Base-by-base conservation (phyloP, 495 filamentous ascomycete species). In the Letharia lupina region DNA sequence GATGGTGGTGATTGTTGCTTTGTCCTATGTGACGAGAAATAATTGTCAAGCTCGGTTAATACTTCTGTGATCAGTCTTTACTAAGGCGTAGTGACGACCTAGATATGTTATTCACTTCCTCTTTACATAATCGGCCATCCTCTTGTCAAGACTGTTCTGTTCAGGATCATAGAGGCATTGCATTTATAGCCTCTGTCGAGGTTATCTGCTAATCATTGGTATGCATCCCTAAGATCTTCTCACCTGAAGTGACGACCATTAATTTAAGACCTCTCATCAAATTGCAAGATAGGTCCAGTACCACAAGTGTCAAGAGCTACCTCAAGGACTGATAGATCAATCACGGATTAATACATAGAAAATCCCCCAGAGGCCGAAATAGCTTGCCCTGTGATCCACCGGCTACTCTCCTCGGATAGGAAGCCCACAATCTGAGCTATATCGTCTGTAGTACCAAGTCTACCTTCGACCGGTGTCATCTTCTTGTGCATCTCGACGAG, bases 361-460 rank as follows among this genome's bases (percentile, higher is more conserved):
- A 75, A 74, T 8, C 83, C 86, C 4, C 86, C 85, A 77, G 83
- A 87, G 12, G 78, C 82, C 61, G 76, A 76, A 20, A 87, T 62
- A 28, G 80, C 71, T 76, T 88, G 84, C 8, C 86, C 85, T 8
- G 81, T 83, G 40, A 88, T 75, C 84, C 84, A 89, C 20, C 73
- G 72, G 31, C 75, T 73, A 28, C 77, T 76, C 63, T 77, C 74
- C 28, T 80, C 72, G 13, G 75, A 75, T 64, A 89, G 66, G 63
- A 83, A 87, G 13, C 68, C 77, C 41, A 86, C 75, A n/a, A 79
- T 77, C 47, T 77, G 76, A 0, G 85, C 83, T 48, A 89, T 78
- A 66, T 90, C 86, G 62, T 84, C 82, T 2, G 83, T 80, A 57
- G 70, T 77, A 0, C 83, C 86, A 61, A 84, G 69, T 64, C 82